Evolutionary conservation across 2,329 filamentous ascomycete genomes (phyloP).

Genomic region (Pyrenophora tritici-repentis): DNA sequence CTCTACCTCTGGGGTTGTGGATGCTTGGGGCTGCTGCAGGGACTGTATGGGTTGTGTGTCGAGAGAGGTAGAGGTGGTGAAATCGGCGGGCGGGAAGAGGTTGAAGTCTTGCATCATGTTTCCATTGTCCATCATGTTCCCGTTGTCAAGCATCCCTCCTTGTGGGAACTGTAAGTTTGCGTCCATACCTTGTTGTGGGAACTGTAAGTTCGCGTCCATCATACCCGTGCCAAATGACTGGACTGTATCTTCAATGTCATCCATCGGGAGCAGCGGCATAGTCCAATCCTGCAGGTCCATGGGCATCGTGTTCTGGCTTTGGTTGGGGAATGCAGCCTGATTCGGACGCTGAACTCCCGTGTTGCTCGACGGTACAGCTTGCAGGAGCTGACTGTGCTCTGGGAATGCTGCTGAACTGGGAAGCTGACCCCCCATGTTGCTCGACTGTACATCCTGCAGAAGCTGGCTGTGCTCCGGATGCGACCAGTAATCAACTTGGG

Average conservation of each 20-base stretch:
- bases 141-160: neutral
- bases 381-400: neutral
- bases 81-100: neutral
- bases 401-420: neutral
- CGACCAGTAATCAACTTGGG: neutral
- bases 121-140: neutral
- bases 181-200: neutral
- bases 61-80: no score
- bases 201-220: neutral
- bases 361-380: neutral
- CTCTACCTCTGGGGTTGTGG: no score
- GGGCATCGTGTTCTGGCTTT: neutral
- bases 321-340: neutral
- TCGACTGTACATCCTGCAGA: neutral
- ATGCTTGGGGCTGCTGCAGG: no score
- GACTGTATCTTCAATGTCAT: no score
- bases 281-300: neutral
- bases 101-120: neutral
- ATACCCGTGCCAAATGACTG: neutral
- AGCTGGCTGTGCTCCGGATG: neutral
- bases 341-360: neutral
- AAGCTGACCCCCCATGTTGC: neutral
- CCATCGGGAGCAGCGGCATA: no score
- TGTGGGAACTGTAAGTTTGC: neutral
- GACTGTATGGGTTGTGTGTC: no score